Percentiles rank a stretch among this genome's conserved stretches.
These are phyloP conservation scores for Leccinum longicurvipes DNA, from an alignment of 768 basidiomycete genomes.

Conservation along the genomic window DNA sequence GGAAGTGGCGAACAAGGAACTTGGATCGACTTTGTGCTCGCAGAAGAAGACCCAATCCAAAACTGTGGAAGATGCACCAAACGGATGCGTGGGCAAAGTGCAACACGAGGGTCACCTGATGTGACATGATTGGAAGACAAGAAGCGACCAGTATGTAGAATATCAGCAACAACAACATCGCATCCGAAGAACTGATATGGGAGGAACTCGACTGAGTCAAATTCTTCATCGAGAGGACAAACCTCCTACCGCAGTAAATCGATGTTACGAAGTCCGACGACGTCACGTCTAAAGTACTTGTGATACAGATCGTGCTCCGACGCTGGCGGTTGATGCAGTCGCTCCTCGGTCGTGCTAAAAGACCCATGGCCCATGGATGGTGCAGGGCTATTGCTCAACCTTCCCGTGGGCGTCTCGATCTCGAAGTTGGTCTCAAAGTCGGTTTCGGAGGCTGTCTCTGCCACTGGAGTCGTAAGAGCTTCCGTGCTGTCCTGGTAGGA, in stretches of 20 bases:
- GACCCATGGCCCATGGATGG: conserved; percentile 6
- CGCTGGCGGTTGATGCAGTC: conserved; percentile 19
- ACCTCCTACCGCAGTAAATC: conserved; percentile 76
- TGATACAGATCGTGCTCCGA: conserved; percentile 89
- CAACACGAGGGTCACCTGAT: conserved; percentile 48
- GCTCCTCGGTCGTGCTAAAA: not conserved
- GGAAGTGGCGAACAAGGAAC: conserved; percentile 89
- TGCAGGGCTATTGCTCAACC: not conserved
- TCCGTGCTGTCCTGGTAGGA: conserved; percentile 27
- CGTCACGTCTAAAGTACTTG: conserved; percentile 87
- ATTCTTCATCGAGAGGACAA: conserved; percentile 2
- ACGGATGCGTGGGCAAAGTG: conserved; percentile 79
- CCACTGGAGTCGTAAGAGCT: conserved; percentile 54
- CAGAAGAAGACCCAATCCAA: conserved; percentile 82
- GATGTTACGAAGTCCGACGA: conserved; percentile 73
- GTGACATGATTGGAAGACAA: conserved; percentile 57
- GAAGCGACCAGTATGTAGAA: conserved; percentile 59
- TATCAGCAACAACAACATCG: conserved; percentile 73
- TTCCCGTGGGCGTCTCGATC: conserved; percentile 32
- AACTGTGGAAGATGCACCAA: conserved; percentile 87
- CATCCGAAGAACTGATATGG: conserved; percentile 70
- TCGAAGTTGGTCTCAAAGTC: conserved; percentile 65
- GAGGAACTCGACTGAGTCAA: conserved; percentile 21
- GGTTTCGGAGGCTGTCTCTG: conserved; percentile 71
- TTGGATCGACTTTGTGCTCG: conserved; percentile 82